Percentiles rank a stretch among this genome's conserved stretches.
Evolutionary conservation across 2,329 filamentous ascomycete species (phyloP).

Genomic region (Dryadomyces quercivorus): DNA sequence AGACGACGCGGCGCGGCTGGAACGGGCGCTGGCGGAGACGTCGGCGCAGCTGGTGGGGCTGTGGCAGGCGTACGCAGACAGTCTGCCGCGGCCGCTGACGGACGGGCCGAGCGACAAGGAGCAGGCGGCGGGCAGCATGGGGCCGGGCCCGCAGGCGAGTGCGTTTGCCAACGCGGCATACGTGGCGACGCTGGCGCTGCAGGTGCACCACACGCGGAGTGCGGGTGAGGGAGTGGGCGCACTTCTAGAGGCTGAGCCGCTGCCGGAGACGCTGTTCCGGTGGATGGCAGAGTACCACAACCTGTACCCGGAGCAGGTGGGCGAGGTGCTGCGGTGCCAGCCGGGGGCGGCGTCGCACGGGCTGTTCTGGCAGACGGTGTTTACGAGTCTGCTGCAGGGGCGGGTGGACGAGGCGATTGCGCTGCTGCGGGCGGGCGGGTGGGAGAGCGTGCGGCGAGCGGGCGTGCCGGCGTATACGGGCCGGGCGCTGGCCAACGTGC

Average conservation of each 20-base stretch:
- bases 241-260: slow-evolving; percentile 27
- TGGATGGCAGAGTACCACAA: slow-evolving; percentile 74
- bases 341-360: slow-evolving; percentile 66
- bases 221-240: slow-evolving; percentile 16
- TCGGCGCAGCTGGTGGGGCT: slow-evolving; percentile 38
- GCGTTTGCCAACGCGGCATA: slow-evolving; percentile 66
- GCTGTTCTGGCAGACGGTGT: slow-evolving; percentile 79
- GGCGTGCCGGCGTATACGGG: slow-evolving; percentile 58
- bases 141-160: slow-evolving; percentile 47
- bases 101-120: slow-evolving; percentile 15
- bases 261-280: slow-evolving; percentile 68
- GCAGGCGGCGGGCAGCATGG: slow-evolving; percentile 45
- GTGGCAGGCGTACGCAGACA: slow-evolving; percentile 43
- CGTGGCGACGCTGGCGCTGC: slow-evolving; percentile 65
- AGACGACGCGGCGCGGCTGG: slow-evolving; percentile 43
- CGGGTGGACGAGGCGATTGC: slow-evolving; percentile 54
- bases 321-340: slow-evolving; percentile 47
- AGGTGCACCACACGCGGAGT: slow-evolving; percentile 58
- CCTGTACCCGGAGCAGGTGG: slow-evolving; percentile 54
- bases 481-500: slow-evolving; percentile 64
- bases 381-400: slow-evolving; percentile 61
- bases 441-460: slow-evolving; percentile 62
- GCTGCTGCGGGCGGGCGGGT: slow-evolving; percentile 63
- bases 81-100: slow-evolving; percentile 16
- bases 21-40: slow-evolving; percentile 41